Conservation (phyloP, 2,329 filamentous ascomycete genomes). For the Cytospora schulzeri region DNA sequence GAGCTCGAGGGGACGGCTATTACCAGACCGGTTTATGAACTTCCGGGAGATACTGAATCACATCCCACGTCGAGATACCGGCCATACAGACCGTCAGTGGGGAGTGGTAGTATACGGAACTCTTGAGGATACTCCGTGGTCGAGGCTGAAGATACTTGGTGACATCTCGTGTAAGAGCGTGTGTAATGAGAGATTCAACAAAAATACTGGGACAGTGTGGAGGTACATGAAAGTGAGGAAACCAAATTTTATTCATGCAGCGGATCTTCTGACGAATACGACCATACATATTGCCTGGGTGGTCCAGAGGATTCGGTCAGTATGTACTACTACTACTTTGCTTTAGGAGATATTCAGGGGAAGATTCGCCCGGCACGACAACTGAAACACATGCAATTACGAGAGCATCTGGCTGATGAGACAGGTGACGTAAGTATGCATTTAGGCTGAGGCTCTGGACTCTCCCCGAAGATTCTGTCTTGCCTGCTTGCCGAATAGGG, state of each 20-base stretch:
- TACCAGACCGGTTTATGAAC: constrained; percentile 6
- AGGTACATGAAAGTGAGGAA: no score
- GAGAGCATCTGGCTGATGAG: background rate
- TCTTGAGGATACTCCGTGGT: background rate
- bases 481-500: background rate
- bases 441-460: background rate
- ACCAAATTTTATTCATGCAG: no score
- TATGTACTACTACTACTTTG: no score
- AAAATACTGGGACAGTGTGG: background rate
- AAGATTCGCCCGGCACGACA: background rate
- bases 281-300: background rate
- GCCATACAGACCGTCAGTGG: constrained; percentile 17
- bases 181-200: background rate
- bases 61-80: constrained; percentile 3
- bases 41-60: background rate
- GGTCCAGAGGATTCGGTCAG: background rate
- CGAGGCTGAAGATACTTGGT: background rate
- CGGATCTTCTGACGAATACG: no score
- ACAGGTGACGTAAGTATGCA: background rate
- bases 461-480: background rate
- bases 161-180: background rate
- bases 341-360: background rate
- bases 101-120: background rate
- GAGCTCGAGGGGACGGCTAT: constrained; percentile 21
- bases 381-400: background rate